These are phyloP conservation scores for Hymenotorrendiella dingleyae DNA, from an alignment of 2,329 filamentous ascomycete genomes.

Conservation along the genomic window DNA sequence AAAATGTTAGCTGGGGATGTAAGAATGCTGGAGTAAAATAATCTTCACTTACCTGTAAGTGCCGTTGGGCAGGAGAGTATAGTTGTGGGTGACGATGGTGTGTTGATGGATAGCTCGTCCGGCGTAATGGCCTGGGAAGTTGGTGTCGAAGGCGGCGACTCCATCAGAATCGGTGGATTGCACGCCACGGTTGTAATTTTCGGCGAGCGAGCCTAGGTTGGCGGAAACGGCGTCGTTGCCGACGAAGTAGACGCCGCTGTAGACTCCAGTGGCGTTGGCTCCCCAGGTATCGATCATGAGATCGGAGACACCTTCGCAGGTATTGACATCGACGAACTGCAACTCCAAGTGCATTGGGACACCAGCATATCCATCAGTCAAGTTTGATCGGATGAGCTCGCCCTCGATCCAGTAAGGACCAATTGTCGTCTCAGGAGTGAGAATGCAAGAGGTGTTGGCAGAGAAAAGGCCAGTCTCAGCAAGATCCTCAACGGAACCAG, in stretches of 20 bases:
- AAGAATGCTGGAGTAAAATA: too few species aligned
- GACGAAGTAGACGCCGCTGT: slow-evolving; percentile 28
- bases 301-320: slow-evolving; percentile 34
- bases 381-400: slow-evolving; percentile 33
- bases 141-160: slow-evolving; percentile 34
- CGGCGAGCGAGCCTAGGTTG: slow-evolving; percentile 11
- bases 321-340: slow-evolving; percentile 36
- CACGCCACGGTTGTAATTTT: slow-evolving; percentile 35
- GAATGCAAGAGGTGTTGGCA: slow-evolving; percentile 39
- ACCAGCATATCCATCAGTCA: slow-evolving; percentile 31
- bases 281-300: slow-evolving; percentile 37
- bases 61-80: slow-evolving; percentile 30
- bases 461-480: slow-evolving; percentile 35
- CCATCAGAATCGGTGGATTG: slow-evolving; percentile 35
- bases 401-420: slow-evolving; percentile 44
- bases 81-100: slow-evolving; percentile 37
- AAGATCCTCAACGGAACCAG: slow-evolving; percentile 31
- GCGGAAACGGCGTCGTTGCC: slow-evolving; percentile 23
- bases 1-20: too few species aligned
- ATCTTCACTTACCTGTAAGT: too few species aligned
- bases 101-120: slow-evolving; percentile 30
- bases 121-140: slow-evolving; percentile 40
- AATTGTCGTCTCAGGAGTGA: slow-evolving; percentile 45
- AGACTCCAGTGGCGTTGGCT: slow-evolving; percentile 36
- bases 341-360: slow-evolving; percentile 34